Base-by-base conservation (phyloP, 148 eudicot species). In the Nyssa sinensis region DNA sequence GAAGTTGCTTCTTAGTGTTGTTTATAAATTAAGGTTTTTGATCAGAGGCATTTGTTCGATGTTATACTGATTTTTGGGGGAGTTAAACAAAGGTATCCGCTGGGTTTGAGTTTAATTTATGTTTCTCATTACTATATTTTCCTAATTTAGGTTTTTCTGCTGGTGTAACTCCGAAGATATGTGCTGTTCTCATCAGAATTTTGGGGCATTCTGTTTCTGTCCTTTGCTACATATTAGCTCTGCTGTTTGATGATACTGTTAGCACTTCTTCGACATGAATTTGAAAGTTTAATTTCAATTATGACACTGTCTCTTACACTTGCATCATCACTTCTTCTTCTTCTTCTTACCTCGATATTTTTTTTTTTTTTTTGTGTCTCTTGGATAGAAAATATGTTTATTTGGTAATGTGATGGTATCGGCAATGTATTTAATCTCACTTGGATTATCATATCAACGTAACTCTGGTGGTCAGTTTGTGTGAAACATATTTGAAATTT, bases 21-120 rank as follows among this genome's bases (percentile, higher is more conserved):
- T 9, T 11, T 63, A 39, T 27, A 17, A 17, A 31, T 44, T 65
- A 61, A 67, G 67, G 71, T 67, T 60, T 73, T 47, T 71, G 75
- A 77, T 77, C 66, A 30, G 47, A 16, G n/a, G 75, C 63, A 58
- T 19, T 55, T 34, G 29, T 62, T 23, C 62, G 75, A 62, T 62
- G 19, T n/a, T 49, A 27, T 55, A 12, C 58, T 55, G 59, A 28
- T 53, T 71, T 64, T 30, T 2, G 19, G 60, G 80, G 37, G 21
- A 34, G 7, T 32, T 37, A 39, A 62, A 69, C 14, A 23, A 63
- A 69, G 74, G 79, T 69, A 74, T 49, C 49, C 63, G 4, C 23
- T 64, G 67, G 59, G 35, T 30, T 44, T 73, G 5, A 31, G 61
- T 9, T 73, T 49, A 30, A 62, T 62, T 59, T 29, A 28, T 27